phyloP scores from a whole-genome alignment of 164 flowering plant genomes.

The Magnolia kwangsiensis region DNA sequence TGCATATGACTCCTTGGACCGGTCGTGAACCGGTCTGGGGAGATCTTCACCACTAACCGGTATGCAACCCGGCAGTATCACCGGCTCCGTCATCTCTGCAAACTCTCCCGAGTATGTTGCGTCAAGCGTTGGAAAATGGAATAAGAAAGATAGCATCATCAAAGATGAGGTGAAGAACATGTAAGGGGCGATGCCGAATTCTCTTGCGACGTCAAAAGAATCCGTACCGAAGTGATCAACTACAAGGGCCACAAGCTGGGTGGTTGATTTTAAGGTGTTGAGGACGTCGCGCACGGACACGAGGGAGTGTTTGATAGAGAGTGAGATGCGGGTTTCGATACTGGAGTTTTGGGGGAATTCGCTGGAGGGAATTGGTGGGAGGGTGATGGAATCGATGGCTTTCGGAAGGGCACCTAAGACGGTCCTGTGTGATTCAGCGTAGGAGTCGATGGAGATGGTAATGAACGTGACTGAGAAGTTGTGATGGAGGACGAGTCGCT shows the following conservation, averaged over 20 bases:
- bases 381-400: conserved; percentile 17
- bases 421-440: conserved; percentile 15
- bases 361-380: conserved; percentile 26
- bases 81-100: conserved; percentile 25
- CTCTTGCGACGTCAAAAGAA: conserved; percentile 32
- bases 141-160: conserved; percentile 23
- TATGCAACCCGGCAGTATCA: conserved; percentile 33
- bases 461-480: conserved; percentile 28
- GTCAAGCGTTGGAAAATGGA: conserved; percentile 32
- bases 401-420: conserved; percentile 28
- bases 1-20: conserved; percentile 21
- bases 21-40: conserved; percentile 27
- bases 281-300: conserved; percentile 28
- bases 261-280: background rate
- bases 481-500: conserved; percentile 21
- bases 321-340: conserved; percentile 28
- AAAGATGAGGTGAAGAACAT: conserved; percentile 38
- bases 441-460: conserved; percentile 25
- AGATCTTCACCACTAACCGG: conserved; percentile 29
- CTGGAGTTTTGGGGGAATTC: conserved; percentile 21
- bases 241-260: conserved; percentile 24
- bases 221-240: conserved; percentile 39
- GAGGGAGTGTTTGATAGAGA: conserved; percentile 33
- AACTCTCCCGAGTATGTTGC: conserved; percentile 20
- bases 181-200: conserved; percentile 29